These are phyloP conservation scores for Malus hybrid DNA, from an alignment of 331 rosid genomes.

Conservation along the genomic window DNA sequence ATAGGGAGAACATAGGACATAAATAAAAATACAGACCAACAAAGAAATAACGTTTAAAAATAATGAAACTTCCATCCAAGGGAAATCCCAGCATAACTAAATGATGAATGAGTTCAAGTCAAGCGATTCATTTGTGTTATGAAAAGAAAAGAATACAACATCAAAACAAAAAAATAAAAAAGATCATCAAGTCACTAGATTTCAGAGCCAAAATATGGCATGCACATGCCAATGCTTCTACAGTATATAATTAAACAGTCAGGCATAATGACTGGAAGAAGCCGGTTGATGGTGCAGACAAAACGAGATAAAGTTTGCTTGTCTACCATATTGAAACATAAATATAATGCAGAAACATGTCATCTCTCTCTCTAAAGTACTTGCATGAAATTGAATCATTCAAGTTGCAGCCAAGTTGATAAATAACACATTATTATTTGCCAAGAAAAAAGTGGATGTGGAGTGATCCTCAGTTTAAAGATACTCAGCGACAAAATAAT, in stretches of 20 bases:
- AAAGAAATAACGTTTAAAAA: not conserved
- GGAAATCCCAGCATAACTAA: not conserved
- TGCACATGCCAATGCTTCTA: not conserved
- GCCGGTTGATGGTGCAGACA: not conserved
- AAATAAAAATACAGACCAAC: slow-evolving; percentile 12
- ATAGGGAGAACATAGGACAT: slow-evolving; percentile 17
- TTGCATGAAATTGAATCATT: not conserved
- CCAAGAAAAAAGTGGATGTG: not conserved
- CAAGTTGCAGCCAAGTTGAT: not conserved
- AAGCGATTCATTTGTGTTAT: not conserved
- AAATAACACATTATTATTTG: not conserved
- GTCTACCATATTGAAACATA: not conserved
- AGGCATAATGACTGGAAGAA: not conserved
- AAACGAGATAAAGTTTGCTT: not conserved
- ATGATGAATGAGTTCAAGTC: not conserved
- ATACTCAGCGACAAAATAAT: not conserved
- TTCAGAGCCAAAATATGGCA: not conserved
- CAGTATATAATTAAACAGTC: not conserved
- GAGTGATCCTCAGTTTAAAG: not conserved
- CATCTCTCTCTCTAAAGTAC: not conserved
- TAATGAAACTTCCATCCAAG: not conserved
- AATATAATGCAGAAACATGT: not conserved
- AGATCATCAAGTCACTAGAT: not conserved
- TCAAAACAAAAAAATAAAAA: not conserved
- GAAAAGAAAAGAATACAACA: not conserved